Evolutionary conservation across 2,329 filamentous ascomycete genomes (phyloP).

Genomic region (Pseudocercospora cruenta): DNA sequence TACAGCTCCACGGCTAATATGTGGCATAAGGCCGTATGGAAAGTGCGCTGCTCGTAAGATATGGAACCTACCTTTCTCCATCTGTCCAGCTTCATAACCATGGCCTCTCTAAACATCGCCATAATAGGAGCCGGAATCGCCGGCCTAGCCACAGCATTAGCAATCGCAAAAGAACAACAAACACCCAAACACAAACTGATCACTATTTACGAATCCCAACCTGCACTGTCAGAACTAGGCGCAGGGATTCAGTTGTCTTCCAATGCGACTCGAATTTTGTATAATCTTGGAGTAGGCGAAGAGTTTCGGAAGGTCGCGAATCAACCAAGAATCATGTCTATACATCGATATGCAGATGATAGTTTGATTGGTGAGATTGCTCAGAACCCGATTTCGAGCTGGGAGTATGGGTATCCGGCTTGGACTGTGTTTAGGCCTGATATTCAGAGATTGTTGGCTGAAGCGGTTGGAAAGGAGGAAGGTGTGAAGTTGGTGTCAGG

Average conservation of each 20-base stretch:
- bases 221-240: slow-evolving; percentile 39
- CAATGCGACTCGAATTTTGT: slow-evolving; percentile 9
- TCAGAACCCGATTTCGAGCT: slow-evolving; percentile 12
- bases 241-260: slow-evolving; percentile 21
- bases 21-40: no score
- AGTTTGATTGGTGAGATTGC: slow-evolving; percentile 15
- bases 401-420: slow-evolving; percentile 17
- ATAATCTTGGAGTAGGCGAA: neutral
- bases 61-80: no score
- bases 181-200: slow-evolving; percentile 38
- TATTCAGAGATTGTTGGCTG: slow-evolving; percentile 6
- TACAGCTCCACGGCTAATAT: neutral
- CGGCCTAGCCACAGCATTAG: slow-evolving; percentile 45
- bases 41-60: no score
- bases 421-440: slow-evolving; percentile 11
- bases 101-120: no score
- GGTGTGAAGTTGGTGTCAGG: slow-evolving; percentile 9
- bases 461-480: neutral
- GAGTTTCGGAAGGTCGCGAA: slow-evolving; percentile 1
- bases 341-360: slow-evolving; percentile 10
- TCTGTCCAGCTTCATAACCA: no score
- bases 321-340: slow-evolving; percentile 11
- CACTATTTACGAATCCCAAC: slow-evolving; percentile 43
- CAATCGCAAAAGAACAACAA: slow-evolving; percentile 31
- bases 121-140: slow-evolving; percentile 42